A percentile compares a stretch with the other conserved stretches of the same genome.
Conservation (phyloP, 2,329 filamentous ascomycete genomes). For the Pezicula carpinea region DNA sequence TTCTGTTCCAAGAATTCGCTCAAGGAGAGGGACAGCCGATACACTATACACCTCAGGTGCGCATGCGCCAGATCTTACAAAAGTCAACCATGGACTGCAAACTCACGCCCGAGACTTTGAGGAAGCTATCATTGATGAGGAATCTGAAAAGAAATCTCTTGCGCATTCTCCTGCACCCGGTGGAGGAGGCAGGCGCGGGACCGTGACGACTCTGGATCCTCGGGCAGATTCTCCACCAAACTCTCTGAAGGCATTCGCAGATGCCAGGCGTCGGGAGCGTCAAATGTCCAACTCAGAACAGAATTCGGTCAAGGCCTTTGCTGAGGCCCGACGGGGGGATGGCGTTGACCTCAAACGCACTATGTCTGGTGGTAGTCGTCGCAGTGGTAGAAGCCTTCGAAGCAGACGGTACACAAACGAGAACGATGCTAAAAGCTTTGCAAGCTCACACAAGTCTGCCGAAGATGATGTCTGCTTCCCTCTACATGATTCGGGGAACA, state of each 20-base stretch:
- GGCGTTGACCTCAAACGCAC: slow-evolving; percentile 63
- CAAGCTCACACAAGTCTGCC: slow-evolving; percentile 63
- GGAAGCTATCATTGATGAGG: slow-evolving; percentile 77
- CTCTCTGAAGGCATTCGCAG: slow-evolving; percentile 95
- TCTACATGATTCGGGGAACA: slow-evolving; percentile 59
- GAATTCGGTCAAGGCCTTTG: slow-evolving; percentile 93
- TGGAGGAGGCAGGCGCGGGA: slow-evolving; percentile 41
- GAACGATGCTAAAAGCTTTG: slow-evolving; percentile 56
- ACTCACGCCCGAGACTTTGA: slow-evolving; percentile 76
- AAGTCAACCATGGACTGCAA: slow-evolving; percentile 34
- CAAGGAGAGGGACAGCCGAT: slow-evolving; percentile 69
- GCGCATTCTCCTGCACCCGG: slow-evolving; percentile 34
- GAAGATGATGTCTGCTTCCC: slow-evolving; percentile 91
- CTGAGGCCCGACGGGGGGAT: slow-evolving; percentile 74
- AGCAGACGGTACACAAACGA: slow-evolving; percentile 55
- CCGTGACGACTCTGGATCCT: slow-evolving; percentile 52
- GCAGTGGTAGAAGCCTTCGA: slow-evolving; percentile 50
- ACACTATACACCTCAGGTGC: slow-evolving; percentile 54
- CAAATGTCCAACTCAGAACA: slow-evolving; percentile 57
- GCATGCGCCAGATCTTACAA: slow-evolving; percentile 33
- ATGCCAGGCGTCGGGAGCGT: slow-evolving; percentile 79
- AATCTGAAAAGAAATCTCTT: slow-evolving; percentile 42
- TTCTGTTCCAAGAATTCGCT: slow-evolving; percentile 53
- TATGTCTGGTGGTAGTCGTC: slow-evolving; percentile 63
- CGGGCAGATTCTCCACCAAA: slow-evolving; percentile 85